A percentile compares a stretch with the other conserved stretches of the same genome.
phyloP scores from a whole-genome alignment of 352 stramenopile genomes.

The Phytopythium ostracodes region DNA sequence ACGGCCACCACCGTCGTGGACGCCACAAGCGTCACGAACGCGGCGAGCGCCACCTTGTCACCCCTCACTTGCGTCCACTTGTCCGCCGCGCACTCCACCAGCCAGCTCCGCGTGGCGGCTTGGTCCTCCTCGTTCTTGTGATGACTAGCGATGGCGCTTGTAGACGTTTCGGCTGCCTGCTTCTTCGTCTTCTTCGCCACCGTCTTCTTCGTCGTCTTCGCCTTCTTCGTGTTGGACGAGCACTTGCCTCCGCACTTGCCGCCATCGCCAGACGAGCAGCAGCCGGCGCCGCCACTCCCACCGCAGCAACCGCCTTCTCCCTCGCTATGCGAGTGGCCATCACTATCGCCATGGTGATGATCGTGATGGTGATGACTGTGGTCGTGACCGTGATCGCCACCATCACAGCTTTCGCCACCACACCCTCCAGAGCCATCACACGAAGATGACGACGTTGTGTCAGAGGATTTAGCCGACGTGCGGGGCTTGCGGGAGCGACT shows the following conservation, averaged over 20 bases:
- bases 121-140: background rate
- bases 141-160: background rate
- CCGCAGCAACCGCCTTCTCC: conserved; percentile 30
- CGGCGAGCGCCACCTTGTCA: conserved; percentile 50
- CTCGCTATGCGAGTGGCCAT: conserved; percentile 11
- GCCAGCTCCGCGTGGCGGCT: background rate
- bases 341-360: conserved; percentile 17
- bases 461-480: conserved; percentile 9
- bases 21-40: conserved; percentile 40
- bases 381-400: conserved; percentile 14
- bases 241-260: conserved; percentile 25
- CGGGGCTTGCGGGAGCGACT: conserved; percentile 6
- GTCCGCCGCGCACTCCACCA: conserved; percentile 4
- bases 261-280: conserved; percentile 27
- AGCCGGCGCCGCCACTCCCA: conserved; percentile 18
- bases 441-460: conserved; percentile 10
- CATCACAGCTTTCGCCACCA: conserved; percentile 15
- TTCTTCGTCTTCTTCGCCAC: conserved; percentile 11
- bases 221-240: conserved; percentile 33
- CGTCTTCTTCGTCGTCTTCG: conserved; percentile 13
- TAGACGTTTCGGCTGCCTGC: background rate
- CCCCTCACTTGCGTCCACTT: conserved; percentile 34
- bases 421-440: conserved; percentile 27
- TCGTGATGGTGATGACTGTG: conserved; percentile 14
- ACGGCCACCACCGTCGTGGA: conserved; percentile 45